phyloP scores from a whole-genome alignment of 306 rosid species.

The Cicer yamashitae region DNA sequence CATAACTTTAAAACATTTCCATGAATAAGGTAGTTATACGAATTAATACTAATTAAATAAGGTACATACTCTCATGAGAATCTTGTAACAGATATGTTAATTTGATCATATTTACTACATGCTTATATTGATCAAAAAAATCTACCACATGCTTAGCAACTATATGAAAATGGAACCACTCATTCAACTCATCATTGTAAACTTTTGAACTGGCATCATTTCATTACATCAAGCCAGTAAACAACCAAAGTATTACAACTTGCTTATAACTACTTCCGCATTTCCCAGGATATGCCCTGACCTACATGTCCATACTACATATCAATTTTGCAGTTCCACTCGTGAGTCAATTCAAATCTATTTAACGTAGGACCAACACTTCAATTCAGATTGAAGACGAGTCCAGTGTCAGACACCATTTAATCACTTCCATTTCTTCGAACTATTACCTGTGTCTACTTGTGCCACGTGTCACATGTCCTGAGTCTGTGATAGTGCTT shows the following conservation, averaged over 20 bases:
- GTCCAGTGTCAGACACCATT: too few relatives aligned
- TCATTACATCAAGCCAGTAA: conserved; percentile 21
- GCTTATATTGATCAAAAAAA: background rate
- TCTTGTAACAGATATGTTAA: background rate
- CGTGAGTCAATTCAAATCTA: background rate
- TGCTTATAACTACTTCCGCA: conserved; percentile 2
- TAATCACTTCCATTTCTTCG: too few relatives aligned
- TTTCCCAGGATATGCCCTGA: background rate
- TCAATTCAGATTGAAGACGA: background rate
- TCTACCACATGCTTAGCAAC: conserved; percentile 6
- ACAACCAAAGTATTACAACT: conserved; percentile 12
- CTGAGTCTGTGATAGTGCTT: background rate
- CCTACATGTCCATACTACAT: background rate
- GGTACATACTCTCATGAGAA: background rate
- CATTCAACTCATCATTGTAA: conserved; percentile 15
- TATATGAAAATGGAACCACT: background rate
- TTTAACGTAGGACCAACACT: background rate
- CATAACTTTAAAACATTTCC: background rate
- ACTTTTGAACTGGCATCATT: conserved; percentile 9
- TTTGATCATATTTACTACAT: background rate
- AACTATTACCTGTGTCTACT: too few relatives aligned
- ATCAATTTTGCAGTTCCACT: background rate
- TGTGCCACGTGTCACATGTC: too few relatives aligned
- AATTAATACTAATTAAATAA: background rate
- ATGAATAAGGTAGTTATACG: background rate